These are phyloP conservation scores for Thalassiosira exigua DNA, from an alignment of 352 stramenopile species.

Conservation along the genomic window DNA sequence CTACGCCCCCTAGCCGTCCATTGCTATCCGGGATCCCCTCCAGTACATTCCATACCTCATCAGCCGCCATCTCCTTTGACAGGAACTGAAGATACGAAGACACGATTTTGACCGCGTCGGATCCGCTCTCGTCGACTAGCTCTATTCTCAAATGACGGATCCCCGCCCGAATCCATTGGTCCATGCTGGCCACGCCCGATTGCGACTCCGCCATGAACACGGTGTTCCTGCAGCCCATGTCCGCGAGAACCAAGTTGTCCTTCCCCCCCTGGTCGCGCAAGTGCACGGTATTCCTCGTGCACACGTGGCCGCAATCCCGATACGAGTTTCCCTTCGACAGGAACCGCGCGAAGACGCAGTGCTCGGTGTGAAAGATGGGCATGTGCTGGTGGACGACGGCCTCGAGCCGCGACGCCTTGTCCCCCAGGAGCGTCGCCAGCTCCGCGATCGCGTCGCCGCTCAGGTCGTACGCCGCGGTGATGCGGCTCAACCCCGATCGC, in stretches of 20 bases:
- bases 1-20: slow-evolving; percentile 66
- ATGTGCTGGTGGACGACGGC: slow-evolving; percentile 76
- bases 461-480: slow-evolving; percentile 78
- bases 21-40: slow-evolving; percentile 68
- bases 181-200: slow-evolving; percentile 65
- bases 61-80: slow-evolving; percentile 34
- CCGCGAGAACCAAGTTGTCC: slow-evolving; percentile 79
- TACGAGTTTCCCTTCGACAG: slow-evolving; percentile 76
- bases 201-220: slow-evolving; percentile 79
- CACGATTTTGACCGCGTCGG: slow-evolving; percentile 64
- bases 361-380: slow-evolving; percentile 82
- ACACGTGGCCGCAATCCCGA: slow-evolving; percentile 79
- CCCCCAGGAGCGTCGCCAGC: slow-evolving; percentile 57
- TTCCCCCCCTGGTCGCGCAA: slow-evolving; percentile 71
- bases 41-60: slow-evolving; percentile 67
- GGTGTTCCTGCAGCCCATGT: slow-evolving; percentile 85
- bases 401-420: slow-evolving; percentile 60
- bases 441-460: slow-evolving; percentile 66
- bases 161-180: slow-evolving; percentile 66
- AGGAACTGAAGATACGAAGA: slow-evolving; percentile 61
- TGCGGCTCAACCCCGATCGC: slow-evolving; percentile 53
- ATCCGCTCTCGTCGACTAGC: slow-evolving; percentile 71
- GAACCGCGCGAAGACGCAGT: slow-evolving; percentile 82
- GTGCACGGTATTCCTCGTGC: slow-evolving; percentile 78
- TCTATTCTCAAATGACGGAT: slow-evolving; percentile 71